Conservation (phyloP, 805 yeast species). For the Danielia reshetovae region DNA sequence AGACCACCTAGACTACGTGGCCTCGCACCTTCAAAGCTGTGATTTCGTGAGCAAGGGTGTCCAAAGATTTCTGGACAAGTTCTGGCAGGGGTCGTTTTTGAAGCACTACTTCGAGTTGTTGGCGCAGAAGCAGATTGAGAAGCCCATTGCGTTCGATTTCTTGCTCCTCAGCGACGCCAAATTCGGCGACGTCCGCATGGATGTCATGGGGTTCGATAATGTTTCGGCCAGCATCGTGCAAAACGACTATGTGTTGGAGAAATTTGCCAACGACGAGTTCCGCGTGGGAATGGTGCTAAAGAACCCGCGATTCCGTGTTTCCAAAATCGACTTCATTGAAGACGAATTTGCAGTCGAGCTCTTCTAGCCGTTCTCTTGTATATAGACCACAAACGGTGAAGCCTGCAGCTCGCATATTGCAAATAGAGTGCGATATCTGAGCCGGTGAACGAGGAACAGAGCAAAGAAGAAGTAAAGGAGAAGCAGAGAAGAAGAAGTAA, state of each 20-base stretch:
- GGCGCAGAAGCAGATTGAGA: constrained; percentile 11
- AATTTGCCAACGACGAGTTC: constrained; percentile 18
- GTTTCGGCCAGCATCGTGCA: constrained; percentile 21
- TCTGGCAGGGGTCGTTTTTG: constrained; percentile 38
- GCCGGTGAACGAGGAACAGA: no score
- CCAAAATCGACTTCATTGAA: constrained; percentile 33
- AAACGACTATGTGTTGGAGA: constrained; percentile 15
- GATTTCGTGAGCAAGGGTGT: constrained; percentile 35
- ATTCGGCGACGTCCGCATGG: constrained; percentile 24
- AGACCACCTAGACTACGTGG: constrained; percentile 30
- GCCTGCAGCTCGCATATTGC: no score
- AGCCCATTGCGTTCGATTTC: constrained; percentile 22
- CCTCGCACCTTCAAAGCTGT: constrained; percentile 43
- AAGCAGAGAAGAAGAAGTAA: constrained; percentile 18
- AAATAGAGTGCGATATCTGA: no score
- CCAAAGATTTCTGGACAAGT: constrained; percentile 24
- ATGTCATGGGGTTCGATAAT: constrained; percentile 23
- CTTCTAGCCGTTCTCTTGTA: constrained; percentile 5
- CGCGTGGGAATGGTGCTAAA: constrained; percentile 21
- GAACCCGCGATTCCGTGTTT: constrained; percentile 16
- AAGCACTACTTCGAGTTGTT: constrained; percentile 22
- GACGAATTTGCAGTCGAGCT: constrained; percentile 23
- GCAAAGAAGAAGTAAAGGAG: constrained; percentile 17
- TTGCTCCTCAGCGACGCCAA: constrained; percentile 23
- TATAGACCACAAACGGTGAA: neutral